These are phyloP conservation scores for Petrea volubilis DNA, from an alignment of 257 asterid genomes.

Conservation along the genomic window DNA sequence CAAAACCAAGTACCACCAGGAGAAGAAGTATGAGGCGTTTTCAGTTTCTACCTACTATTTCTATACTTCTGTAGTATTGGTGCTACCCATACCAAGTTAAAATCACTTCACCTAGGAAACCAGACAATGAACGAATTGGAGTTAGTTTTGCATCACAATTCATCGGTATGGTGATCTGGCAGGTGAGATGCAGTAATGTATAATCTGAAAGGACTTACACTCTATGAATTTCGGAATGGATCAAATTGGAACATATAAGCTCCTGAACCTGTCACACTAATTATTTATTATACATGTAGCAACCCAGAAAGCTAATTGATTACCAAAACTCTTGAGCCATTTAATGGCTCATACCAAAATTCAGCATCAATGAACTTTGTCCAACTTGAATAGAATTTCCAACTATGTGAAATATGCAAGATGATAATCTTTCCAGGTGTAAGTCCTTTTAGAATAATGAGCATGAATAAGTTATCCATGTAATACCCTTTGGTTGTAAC, in stretches of 20 bases:
- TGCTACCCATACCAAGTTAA: not conserved
- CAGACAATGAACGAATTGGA: not conserved
- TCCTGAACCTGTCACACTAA: no score
- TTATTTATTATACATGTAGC: no score
- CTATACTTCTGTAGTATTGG: not conserved
- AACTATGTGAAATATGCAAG: no score
- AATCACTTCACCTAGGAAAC: not conserved
- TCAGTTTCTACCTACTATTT: not conserved
- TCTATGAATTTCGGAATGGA: not conserved
- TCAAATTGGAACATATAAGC: no score
- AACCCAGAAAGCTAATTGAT: no score
- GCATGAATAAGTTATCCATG: not conserved
- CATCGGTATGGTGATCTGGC: not conserved
- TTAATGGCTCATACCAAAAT: not conserved
- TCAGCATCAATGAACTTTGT: not conserved
- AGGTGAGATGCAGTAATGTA: not conserved
- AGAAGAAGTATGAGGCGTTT: not conserved
- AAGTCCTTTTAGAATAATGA: not conserved
- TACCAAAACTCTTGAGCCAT: not conserved
- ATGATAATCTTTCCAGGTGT: not conserved
- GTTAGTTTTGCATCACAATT: not conserved
- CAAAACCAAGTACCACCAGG: slow-evolving; percentile 8
- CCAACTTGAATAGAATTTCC: not conserved
- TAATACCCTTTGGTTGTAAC: not conserved
- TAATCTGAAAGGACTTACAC: not conserved